These are phyloP conservation scores for Larix kaempferi DNA, from an alignment of 75 land plant species.

Conservation along the genomic window DNA sequence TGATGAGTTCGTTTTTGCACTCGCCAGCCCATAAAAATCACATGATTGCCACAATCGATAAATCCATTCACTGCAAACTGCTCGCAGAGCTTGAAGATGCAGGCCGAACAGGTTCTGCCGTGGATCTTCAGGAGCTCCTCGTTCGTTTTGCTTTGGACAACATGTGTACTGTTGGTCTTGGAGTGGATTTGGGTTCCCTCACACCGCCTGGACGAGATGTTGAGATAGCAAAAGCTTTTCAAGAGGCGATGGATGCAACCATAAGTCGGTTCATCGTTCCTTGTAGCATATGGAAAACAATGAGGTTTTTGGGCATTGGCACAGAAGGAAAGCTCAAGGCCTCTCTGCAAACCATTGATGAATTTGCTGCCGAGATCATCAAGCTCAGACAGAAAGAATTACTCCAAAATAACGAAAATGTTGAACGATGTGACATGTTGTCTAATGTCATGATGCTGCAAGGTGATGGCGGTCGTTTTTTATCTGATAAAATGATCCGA, in stretches of 20 bases:
- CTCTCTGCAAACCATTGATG: constrained; percentile 45
- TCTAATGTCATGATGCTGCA: constrained; percentile 47
- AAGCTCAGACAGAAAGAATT: constrained; percentile 40
- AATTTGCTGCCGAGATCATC: constrained; percentile 52
- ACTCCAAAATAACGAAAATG: not conserved
- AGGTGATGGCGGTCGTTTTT: constrained; percentile 46
- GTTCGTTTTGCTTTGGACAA: constrained; percentile 23
- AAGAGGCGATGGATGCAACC: constrained; percentile 62
- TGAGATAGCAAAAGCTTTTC: constrained; percentile 25
- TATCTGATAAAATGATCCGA: constrained; percentile 59
- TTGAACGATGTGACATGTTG: constrained; percentile 42
- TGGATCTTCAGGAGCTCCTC: constrained; percentile 30
- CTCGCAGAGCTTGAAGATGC: not conserved
- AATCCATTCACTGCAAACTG: constrained; percentile 2
- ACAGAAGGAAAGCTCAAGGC: constrained; percentile 46
- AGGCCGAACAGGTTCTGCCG: not conserved
- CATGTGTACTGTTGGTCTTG: constrained; percentile 20
- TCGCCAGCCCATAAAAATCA: not conserved
- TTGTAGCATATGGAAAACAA: constrained; percentile 51
- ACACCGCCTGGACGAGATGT: constrained; percentile 7
- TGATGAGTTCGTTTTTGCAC: constrained; percentile 8
- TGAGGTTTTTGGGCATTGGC: constrained; percentile 46
- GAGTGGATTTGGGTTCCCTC: constrained; percentile 20
- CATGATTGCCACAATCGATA: not conserved
- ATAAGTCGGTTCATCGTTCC: constrained; percentile 55